phyloP scores from a whole-genome alignment of 2,329 filamentous ascomycete genomes.

The Microdochium paspali region DNA sequence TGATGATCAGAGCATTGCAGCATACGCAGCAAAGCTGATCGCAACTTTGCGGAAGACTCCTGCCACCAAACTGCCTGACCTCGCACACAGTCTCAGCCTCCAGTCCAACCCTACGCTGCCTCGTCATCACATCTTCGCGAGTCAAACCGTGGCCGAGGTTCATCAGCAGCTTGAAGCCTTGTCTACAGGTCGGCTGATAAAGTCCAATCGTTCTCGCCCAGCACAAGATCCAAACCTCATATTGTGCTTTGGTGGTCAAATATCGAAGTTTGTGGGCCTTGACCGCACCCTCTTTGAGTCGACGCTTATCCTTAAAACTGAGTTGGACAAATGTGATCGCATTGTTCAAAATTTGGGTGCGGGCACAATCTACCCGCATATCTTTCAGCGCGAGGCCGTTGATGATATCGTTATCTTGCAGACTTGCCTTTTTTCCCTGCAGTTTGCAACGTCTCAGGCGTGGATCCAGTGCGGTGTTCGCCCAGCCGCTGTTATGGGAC shows the following conservation, averaged over 20 bases:
- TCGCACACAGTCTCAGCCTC: conserved; percentile 21
- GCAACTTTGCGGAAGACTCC: not conserved
- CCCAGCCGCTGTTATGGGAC: conserved; percentile 21
- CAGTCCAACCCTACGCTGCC: conserved; percentile 17
- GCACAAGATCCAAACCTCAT: conserved; percentile 15
- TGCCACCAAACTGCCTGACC: conserved; percentile 13
- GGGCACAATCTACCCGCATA: conserved; percentile 17
- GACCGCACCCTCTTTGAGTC: conserved; percentile 18
- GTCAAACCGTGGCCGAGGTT: conserved; percentile 15
- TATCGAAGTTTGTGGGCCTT: conserved; percentile 17
- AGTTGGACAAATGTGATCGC: conserved; percentile 14
- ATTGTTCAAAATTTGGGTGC: conserved; percentile 6
- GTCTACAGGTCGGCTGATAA: not conserved
- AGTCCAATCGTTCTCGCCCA: conserved; percentile 1
- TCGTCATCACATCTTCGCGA: conserved; percentile 14
- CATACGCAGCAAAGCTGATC: conserved; percentile 8
- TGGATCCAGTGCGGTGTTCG: conserved; percentile 27
- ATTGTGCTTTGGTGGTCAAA: conserved; percentile 25
- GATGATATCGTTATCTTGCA: conserved; percentile 23
- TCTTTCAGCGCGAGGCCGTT: conserved; percentile 18
- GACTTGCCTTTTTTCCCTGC: conserved; percentile 25
- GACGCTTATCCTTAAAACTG: conserved; percentile 9
- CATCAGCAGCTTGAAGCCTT: conserved; percentile 9
- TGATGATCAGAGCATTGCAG: conserved; percentile 11
- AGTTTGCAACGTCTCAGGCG: conserved; percentile 22